Evolutionary conservation across 2,329 filamentous ascomycete species (phyloP).

Genomic region (Cordyceps cicadae): DNA sequence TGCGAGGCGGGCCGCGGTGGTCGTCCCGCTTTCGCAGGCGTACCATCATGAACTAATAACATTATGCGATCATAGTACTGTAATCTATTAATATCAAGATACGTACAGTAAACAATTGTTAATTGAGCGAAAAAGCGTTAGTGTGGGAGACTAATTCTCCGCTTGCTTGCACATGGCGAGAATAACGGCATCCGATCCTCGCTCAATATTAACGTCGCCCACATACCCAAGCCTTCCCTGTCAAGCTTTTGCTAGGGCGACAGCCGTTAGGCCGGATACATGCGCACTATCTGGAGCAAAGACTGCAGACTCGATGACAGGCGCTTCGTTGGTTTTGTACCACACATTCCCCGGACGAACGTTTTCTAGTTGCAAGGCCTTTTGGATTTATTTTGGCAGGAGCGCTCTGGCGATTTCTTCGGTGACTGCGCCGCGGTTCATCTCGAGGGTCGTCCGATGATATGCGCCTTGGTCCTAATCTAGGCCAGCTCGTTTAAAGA

Average conservation of each 20-base stretch:
- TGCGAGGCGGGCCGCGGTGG: too few relatives aligned
- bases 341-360: neutral
- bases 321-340: neutral
- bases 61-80: too few relatives aligned
- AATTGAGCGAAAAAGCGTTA: too few relatives aligned
- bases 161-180: constrained; percentile 20
- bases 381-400: neutral
- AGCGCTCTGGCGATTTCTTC: neutral
- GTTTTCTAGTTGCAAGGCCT: neutral
- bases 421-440: neutral
- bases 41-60: too few relatives aligned
- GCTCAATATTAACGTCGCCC: constrained; percentile 22
- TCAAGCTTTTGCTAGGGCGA: constrained; percentile 20
- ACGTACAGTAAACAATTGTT: too few relatives aligned
- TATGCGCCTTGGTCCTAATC: neutral
- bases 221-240: constrained; percentile 23
- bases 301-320: neutral
- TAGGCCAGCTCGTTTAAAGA: too few relatives aligned
- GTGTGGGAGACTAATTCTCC: too few relatives aligned
- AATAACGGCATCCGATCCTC: constrained; percentile 18
- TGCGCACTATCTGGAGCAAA: neutral
- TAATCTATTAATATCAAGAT: too few relatives aligned
- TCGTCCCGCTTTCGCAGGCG: too few relatives aligned
- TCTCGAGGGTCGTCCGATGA: neutral
- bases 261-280: constrained; percentile 14